A percentile compares a stretch with the other conserved stretches of the same genome.
phyloP scores from a whole-genome alignment of 352 stramenopile species.

The Phytophthora palmivora region DNA sequence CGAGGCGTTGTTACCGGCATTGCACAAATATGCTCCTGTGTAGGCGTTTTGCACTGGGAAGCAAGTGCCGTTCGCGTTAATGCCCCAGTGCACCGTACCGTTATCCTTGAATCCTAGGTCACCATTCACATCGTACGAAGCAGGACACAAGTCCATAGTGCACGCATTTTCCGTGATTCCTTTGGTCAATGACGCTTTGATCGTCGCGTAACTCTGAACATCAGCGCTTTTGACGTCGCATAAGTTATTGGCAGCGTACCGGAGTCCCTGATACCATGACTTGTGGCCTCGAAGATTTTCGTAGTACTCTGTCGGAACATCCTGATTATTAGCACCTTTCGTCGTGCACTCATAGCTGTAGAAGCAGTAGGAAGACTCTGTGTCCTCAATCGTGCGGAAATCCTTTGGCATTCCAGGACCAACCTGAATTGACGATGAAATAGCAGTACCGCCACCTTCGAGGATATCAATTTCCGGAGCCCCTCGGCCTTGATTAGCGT shows the following conservation, averaged over 20 bases:
- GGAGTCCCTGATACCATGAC: conserved; percentile 72
- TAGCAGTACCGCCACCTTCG: too few species aligned
- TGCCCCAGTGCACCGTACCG: conserved; percentile 44
- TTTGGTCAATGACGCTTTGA: conserved; percentile 38
- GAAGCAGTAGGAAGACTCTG: conserved; percentile 38
- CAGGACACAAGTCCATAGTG: conserved; percentile 41
- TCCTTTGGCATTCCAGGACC: conserved; percentile 64
- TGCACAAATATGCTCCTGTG: conserved; percentile 59
- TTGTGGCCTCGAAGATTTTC: too few species aligned
- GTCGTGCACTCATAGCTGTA: conserved; percentile 53
- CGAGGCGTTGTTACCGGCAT: conserved; percentile 44
- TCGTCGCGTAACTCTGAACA: conserved; percentile 42
- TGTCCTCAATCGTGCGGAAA: conserved; percentile 44
- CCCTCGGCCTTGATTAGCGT: too few species aligned
- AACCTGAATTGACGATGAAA: too few species aligned
- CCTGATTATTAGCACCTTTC: conserved; percentile 47
- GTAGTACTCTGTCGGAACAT: conserved; percentile 48
- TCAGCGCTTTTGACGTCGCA: conserved; percentile 31
- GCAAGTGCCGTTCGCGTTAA: conserved; percentile 68
- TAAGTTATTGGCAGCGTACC: conserved; percentile 63
- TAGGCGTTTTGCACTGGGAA: conserved; percentile 65
- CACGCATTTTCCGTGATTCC: conserved; percentile 59
- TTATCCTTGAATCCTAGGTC: conserved; percentile 52
- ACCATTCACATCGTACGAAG: too few species aligned
- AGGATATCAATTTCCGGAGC: too few species aligned